phyloP scores from a whole-genome alignment of 1,284 basidiomycete species.

The Hemileia vastatrix region DNA sequence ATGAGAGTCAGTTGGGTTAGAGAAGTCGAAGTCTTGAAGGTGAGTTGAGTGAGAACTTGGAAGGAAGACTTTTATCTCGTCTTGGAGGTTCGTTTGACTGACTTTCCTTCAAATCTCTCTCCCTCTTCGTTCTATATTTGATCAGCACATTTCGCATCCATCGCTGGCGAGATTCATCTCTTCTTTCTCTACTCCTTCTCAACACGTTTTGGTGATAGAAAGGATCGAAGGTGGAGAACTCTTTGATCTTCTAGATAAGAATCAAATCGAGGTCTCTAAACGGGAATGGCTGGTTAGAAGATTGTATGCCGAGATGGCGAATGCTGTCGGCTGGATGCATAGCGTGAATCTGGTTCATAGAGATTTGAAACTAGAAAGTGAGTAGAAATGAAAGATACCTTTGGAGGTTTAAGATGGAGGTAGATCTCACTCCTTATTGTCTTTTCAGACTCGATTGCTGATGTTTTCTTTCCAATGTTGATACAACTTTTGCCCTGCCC shows the following conservation, averaged over 20 bases:
- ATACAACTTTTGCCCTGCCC: constrained; percentile 52
- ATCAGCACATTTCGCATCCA: constrained; percentile 72
- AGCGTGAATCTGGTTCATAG: constrained; percentile 74
- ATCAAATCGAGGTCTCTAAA: constrained; percentile 58
- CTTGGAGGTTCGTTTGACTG: neutral
- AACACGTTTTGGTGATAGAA: constrained; percentile 73
- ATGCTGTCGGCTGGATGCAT: constrained; percentile 82
- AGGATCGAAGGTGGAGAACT: constrained; percentile 71
- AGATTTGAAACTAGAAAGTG: constrained; percentile 92
- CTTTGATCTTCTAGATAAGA: constrained; percentile 62
- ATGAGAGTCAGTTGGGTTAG: constrained; percentile 73
- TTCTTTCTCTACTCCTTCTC: constrained; percentile 61
- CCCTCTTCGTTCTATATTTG: constrained; percentile 24
- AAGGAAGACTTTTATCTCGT: neutral
- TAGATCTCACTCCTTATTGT: neutral
- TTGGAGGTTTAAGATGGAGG: neutral
- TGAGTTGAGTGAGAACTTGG: constrained; percentile 44
- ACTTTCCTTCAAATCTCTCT: neutral
- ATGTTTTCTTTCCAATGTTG: constrained; percentile 50
- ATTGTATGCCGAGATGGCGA: constrained; percentile 68
- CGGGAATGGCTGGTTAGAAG: constrained; percentile 57
- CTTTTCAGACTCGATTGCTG: constrained; percentile 1
- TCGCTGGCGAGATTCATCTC: constrained; percentile 66
- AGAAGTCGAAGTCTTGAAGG: constrained; percentile 74
- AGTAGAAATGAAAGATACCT: constrained; percentile 42